Base-by-base conservation (phyloP, 2,329 filamentous ascomycete genomes). In the Periconia sp. region DNA sequence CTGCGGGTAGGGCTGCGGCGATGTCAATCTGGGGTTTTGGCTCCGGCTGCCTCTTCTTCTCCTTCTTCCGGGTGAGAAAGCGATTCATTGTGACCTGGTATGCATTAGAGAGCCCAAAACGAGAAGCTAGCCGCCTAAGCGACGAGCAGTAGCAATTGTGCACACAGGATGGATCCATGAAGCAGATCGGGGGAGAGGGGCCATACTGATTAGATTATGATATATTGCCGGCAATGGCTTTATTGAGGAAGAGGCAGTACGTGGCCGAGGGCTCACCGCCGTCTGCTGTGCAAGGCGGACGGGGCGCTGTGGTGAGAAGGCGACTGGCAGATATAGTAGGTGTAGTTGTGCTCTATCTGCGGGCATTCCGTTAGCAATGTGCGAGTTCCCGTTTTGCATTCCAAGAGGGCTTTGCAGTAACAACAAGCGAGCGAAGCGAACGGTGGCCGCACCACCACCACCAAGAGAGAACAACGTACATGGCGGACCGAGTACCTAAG, bases 1-100 rank as follows among this genome's bases (percentile, higher is more conserved):
- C 87, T 0, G 92, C 82, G 1, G 94, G 94, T 2, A 99, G 79
- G 1, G 86, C 92, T 13, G 79, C 79, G 2, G 85, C 73, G 13
- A 97, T 78, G 65, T 97, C 88, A 45, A 97, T 75, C 69, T 87
- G 89, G 44, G 78, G 76, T 62, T 83, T 79, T 13, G 76, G 74
- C 55, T 76, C 68, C 17, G 71, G 57, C 65, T 83, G 83, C 35
- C 82, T 83, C 35, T 81, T 81, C 72, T 82, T 84, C 45, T 69
- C 75, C 71, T 77, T 78, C 69, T 78, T 80, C 56, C 87, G 88
- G 46, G 80, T 86, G 63, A 89, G 81, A 69, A 92, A 91, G 51
- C 89, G 85, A 76, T 93, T 92, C 89, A 92, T 92, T 45, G 58
- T 72, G 62, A 49, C 45, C 63, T 69, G 58, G 50, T 46, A 58